Conservation (phyloP, 2,329 filamentous ascomycete species). For the Colletotrichum zoysiae region DNA sequence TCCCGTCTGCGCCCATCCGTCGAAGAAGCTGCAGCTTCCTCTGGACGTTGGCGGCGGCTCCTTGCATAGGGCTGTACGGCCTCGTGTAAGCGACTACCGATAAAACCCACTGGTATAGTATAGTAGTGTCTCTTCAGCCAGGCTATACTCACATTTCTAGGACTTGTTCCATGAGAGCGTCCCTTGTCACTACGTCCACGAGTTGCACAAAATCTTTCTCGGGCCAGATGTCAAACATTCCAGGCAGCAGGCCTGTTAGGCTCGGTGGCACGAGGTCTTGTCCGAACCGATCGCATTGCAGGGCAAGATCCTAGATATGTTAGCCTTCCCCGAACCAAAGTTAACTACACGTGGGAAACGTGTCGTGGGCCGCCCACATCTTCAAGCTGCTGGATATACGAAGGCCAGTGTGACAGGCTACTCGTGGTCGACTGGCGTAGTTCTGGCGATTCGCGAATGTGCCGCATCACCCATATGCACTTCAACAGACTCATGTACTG, state of each 20-base stretch:
- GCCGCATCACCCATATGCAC: conserved; percentile 49
- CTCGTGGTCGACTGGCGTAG: conserved; percentile 32
- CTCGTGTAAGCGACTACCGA: conserved; percentile 1
- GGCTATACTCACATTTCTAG: conserved; percentile 40
- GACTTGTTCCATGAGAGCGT: conserved; percentile 52
- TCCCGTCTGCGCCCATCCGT: conserved; percentile 46
- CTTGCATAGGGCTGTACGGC: conserved; percentile 28
- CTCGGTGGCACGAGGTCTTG: conserved; percentile 47
- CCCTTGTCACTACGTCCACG: conserved; percentile 49
- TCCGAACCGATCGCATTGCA: conserved; percentile 45
- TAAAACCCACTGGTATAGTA: too few relatives aligned
- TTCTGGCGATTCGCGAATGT: conserved; percentile 35
- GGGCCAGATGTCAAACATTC: conserved; percentile 49
- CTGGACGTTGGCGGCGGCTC: conserved; percentile 31
- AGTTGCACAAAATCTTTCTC: conserved; percentile 46
- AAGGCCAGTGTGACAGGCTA: conserved; percentile 52
- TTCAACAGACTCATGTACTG: conserved; percentile 52
- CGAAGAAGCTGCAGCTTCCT: conserved; percentile 43
- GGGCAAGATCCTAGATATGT: conserved; percentile 47
- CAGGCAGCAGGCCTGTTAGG: conserved; percentile 39
- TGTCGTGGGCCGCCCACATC: conserved; percentile 45
- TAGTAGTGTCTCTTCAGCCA: not conserved
- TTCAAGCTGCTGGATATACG: conserved; percentile 50
- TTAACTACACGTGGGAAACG: not conserved
- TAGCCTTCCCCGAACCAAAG: not conserved